Conservation (phyloP, 2,329 filamentous ascomycete genomes). For the Aspergillus aculeatus region DNA sequence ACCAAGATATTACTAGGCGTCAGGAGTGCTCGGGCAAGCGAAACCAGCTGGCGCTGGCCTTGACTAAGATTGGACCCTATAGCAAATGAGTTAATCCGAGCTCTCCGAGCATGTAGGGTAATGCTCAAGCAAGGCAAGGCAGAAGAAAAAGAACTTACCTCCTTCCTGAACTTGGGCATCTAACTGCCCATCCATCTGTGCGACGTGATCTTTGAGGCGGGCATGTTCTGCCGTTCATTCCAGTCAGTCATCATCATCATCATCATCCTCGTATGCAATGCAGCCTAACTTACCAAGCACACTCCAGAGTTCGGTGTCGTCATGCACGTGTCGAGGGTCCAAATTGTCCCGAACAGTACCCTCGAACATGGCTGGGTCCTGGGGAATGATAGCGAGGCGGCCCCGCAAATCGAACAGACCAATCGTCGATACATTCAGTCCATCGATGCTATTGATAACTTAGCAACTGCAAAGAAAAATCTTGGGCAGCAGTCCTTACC, state of each 20-base stretch:
- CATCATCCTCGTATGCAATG: conserved; percentile 17
- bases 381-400: conserved; percentile 92
- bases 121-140: conserved; percentile 1
- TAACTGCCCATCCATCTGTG: conserved; percentile 81
- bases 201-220: conserved; percentile 84
- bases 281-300: conserved; percentile 69
- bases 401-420: conserved; percentile 85
- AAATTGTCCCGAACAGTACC: conserved; percentile 92
- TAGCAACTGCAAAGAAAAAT: conserved; percentile 9
- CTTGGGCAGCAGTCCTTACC: conserved; percentile 31
- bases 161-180: conserved; percentile 92
- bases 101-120: not conserved
- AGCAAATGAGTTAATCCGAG: conserved; percentile 14
- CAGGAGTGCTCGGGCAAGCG: conserved; percentile 86
- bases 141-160: conserved; percentile 57
- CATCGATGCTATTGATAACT: conserved; percentile 67
- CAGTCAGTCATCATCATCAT: conserved; percentile 38
- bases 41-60: conserved; percentile 91
- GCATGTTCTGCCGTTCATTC: conserved; percentile 69
- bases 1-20: conserved; percentile 97
- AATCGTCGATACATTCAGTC: conserved; percentile 83
- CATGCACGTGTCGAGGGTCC: conserved; percentile 89
- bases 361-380: conserved; percentile 94
- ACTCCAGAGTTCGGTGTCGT: conserved; percentile 96
- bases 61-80: conserved; percentile 90